These are phyloP conservation scores for Penicillium daleae DNA, from an alignment of 495 filamentous ascomycete species.

Conservation along the genomic window DNA sequence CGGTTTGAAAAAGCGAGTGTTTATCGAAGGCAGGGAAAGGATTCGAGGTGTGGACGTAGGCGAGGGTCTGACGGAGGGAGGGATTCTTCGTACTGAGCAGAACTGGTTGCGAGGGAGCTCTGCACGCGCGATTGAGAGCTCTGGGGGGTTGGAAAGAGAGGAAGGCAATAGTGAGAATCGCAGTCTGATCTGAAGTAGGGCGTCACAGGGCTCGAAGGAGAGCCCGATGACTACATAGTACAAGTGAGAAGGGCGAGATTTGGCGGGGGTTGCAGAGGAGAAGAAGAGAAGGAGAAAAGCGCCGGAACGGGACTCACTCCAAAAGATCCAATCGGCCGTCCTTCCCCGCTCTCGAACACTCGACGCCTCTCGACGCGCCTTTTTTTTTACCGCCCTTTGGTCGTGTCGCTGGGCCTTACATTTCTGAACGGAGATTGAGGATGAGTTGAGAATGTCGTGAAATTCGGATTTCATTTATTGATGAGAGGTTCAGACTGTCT, in stretches of 20 bases:
- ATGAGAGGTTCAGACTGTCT: neutral
- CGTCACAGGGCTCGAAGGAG: slow-evolving; percentile 43
- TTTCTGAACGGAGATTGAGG: neutral
- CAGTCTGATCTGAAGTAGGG: slow-evolving; percentile 36
- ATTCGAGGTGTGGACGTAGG: slow-evolving; percentile 10
- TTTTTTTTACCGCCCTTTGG: slow-evolving; percentile 17
- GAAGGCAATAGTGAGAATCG: slow-evolving; percentile 30
- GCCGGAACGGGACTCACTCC: slow-evolving; percentile 42
- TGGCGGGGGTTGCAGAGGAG: slow-evolving; percentile 38
- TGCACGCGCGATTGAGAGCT: slow-evolving; percentile 35
- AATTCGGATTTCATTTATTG: neutral
- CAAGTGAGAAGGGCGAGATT: slow-evolving; percentile 31
- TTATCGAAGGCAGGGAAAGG: slow-evolving; percentile 4
- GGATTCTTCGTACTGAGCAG: slow-evolving; percentile 21
- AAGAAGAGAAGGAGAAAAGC: slow-evolving; percentile 40
- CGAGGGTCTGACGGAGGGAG: slow-evolving; percentile 1
- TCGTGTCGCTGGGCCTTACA: slow-evolving; percentile 11
- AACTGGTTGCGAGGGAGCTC: slow-evolving; percentile 33
- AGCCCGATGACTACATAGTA: slow-evolving; percentile 54
- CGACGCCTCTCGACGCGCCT: slow-evolving; percentile 16
- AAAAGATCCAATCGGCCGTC: slow-evolving; percentile 40
- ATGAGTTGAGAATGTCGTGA: neutral
- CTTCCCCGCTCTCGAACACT: slow-evolving; percentile 39
- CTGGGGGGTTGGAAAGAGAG: slow-evolving; percentile 20
- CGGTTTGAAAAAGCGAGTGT: slow-evolving; percentile 9